Conservation (phyloP, 208 protist species). For the Trypanosoma caninum region DNA sequence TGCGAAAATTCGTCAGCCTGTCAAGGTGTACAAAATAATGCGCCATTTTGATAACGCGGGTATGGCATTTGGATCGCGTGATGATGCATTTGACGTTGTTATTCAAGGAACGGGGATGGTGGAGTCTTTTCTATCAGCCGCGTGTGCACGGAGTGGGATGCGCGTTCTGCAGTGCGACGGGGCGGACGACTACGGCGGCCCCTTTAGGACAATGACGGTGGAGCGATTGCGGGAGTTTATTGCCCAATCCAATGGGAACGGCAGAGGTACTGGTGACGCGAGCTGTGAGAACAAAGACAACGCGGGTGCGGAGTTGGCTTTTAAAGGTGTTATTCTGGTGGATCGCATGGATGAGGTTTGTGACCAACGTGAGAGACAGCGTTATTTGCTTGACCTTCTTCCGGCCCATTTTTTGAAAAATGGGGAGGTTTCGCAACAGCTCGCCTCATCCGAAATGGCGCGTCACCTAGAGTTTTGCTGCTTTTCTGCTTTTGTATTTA, state of each 20-base stretch:
- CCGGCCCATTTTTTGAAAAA: conserved; percentile 54
- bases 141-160: conserved; percentile 73
- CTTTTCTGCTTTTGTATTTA: conserved; percentile 45
- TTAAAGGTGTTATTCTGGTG: conserved; percentile 12
- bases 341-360: conserved; percentile 30
- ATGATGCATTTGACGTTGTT: conserved; percentile 65
- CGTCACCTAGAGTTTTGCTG: conserved; percentile 67
- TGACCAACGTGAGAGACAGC: conserved; percentile 17
- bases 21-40: conserved; percentile 73
- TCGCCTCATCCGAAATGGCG: conserved; percentile 48
- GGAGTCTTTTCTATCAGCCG: conserved; percentile 82
- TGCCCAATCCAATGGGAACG: no score
- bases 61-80: conserved; percentile 29
- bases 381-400: conserved; percentile 63
- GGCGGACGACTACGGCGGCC: conserved; percentile 75
- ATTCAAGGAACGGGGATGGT: conserved; percentile 87
- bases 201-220: conserved; percentile 44
- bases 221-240: conserved; percentile 37
- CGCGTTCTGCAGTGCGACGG: conserved; percentile 91
- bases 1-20: conserved; percentile 71
- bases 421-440: conserved; percentile 43
- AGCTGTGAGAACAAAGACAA: not conserved
- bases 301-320: not conserved
- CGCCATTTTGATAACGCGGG: conserved; percentile 57
- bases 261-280: not conserved